These are phyloP conservation scores for Coniella lustricola DNA, from an alignment of 2,329 filamentous ascomycete genomes.

Conservation along the genomic window DNA sequence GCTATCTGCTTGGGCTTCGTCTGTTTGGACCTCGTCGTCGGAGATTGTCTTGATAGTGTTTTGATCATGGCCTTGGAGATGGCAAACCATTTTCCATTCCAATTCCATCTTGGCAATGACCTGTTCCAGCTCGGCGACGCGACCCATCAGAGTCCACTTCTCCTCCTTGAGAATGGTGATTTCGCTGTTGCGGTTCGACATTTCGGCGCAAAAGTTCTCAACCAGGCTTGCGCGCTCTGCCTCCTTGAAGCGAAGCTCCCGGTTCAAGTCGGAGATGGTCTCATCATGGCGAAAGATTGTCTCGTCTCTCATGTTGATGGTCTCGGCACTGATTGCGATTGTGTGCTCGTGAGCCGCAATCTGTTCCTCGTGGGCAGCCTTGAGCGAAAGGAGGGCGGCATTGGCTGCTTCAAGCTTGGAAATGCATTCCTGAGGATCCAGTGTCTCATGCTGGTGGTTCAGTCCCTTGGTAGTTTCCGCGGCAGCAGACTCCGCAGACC, in stretches of 20 bases:
- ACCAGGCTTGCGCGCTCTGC: not conserved
- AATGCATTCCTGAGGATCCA: not conserved
- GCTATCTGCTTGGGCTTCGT: not conserved
- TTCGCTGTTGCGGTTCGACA: not conserved
- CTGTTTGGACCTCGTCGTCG: not conserved
- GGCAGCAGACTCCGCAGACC: not conserved
- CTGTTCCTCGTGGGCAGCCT: not conserved
- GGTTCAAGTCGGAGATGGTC: slow-evolving; percentile 2
- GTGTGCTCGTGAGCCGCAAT: slow-evolving; percentile 1
- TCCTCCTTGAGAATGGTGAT: slow-evolving; percentile 3
- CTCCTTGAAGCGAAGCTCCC: slow-evolving; percentile 5
- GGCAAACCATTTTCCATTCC: not conserved
- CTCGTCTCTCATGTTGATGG: not conserved
- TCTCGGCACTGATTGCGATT: slow-evolving; percentile 2
- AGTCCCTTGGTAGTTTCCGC: not conserved
- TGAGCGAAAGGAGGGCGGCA: slow-evolving; percentile 1
- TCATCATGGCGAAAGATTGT: not conserved
- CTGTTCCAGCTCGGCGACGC: slow-evolving; percentile 8
- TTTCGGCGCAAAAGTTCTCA: slow-evolving; percentile 8
- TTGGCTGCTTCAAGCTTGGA: slow-evolving; percentile 1
- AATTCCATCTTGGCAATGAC: not conserved
- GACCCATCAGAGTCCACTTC: slow-evolving; percentile 7
- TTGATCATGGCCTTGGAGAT: not conserved
- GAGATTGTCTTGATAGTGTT: not conserved
- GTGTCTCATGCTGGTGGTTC: not conserved